Conservation (phyloP, 306 rosid species). For the Prinsepia uniflora region DNA sequence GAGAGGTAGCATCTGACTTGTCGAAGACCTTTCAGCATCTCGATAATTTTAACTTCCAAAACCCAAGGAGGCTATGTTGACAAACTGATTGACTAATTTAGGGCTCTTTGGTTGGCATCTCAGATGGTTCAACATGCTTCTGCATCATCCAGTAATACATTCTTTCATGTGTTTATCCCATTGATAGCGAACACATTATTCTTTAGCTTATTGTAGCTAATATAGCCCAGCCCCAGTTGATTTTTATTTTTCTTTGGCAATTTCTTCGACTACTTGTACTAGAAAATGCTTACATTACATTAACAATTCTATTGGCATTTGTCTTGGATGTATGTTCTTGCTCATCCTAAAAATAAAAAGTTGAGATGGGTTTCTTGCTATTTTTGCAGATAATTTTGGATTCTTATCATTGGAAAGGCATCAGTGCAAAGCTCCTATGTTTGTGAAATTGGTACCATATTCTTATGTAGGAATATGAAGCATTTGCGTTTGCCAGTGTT, state of each 20-base stretch:
- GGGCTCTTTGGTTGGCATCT: slow-evolving; percentile 23
- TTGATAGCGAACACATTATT: slow-evolving; percentile 26
- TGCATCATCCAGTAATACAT: slow-evolving; percentile 20
- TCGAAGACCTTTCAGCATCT: slow-evolving; percentile 26
- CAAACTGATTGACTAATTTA: slow-evolving; percentile 26
- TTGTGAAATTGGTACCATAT: no score
- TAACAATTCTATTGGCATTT: slow-evolving; percentile 21
- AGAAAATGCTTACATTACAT: slow-evolving; percentile 8
- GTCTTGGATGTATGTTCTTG: slow-evolving; percentile 25
- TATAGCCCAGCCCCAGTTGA: slow-evolving; percentile 26
- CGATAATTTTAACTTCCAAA: slow-evolving; percentile 29
- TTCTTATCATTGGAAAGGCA: no score
- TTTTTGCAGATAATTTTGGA: not conserved
- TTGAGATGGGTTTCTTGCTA: not conserved
- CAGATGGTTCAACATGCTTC: slow-evolving; percentile 24
- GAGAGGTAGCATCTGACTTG: slow-evolving; percentile 32
- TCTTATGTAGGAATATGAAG: no score
- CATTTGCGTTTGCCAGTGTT: no score
- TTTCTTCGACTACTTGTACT: slow-evolving; percentile 10
- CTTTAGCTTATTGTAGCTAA: slow-evolving; percentile 39
- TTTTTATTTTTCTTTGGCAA: not conserved
- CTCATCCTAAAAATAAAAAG: not conserved
- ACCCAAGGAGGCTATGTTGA: slow-evolving; percentile 26
- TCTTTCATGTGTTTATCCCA: slow-evolving; percentile 56
- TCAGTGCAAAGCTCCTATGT: no score